Percentiles rank a stretch among this genome's conserved stretches.
Conservation (phyloP, 148 eudicot genomes). For the Arctostaphylos glauca region DNA sequence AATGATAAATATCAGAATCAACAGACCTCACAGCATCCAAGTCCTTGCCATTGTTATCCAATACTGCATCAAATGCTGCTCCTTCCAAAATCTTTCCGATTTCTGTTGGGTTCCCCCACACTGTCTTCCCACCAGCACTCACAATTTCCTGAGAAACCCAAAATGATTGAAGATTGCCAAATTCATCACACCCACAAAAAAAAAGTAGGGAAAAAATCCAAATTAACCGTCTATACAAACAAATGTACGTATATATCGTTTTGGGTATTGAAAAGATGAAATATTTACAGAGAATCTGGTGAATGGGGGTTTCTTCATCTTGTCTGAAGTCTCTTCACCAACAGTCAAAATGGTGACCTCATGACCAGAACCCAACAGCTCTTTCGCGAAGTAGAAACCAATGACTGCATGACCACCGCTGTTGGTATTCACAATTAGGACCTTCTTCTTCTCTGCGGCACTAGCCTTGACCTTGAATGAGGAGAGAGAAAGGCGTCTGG, state of each 20-base stretch:
- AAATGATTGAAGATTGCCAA: no score
- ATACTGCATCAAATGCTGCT: conserved; percentile 66
- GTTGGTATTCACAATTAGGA: conserved; percentile 74
- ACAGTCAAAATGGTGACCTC: conserved; percentile 81
- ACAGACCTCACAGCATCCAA: conserved; percentile 84
- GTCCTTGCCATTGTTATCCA: conserved; percentile 97
- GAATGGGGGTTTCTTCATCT: conserved; percentile 98
- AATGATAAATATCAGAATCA: not conserved
- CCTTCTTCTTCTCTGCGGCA: conserved; percentile 63
- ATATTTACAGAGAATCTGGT: conserved; percentile 69
- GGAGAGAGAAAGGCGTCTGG: conserved; percentile 28
- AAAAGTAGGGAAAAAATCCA: not conserved
- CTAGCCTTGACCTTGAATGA: conserved; percentile 37
- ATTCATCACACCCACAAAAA: not conserved
- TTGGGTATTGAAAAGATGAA: not conserved
- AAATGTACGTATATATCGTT: not conserved
- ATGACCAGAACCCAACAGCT: conserved; percentile 78
- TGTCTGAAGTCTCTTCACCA: conserved; percentile 85
- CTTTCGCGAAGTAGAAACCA: conserved; percentile 90
- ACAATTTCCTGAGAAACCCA: conserved; percentile 63
- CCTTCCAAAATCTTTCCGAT: conserved; percentile 69
- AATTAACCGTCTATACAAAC: not conserved
- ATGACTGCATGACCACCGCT: conserved; percentile 95
- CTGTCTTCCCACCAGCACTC: conserved; percentile 78
- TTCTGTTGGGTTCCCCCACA: conserved; percentile 87